Base-by-base conservation (phyloP, 2,329 filamentous ascomycete genomes). In the Fusarium sp. region DNA sequence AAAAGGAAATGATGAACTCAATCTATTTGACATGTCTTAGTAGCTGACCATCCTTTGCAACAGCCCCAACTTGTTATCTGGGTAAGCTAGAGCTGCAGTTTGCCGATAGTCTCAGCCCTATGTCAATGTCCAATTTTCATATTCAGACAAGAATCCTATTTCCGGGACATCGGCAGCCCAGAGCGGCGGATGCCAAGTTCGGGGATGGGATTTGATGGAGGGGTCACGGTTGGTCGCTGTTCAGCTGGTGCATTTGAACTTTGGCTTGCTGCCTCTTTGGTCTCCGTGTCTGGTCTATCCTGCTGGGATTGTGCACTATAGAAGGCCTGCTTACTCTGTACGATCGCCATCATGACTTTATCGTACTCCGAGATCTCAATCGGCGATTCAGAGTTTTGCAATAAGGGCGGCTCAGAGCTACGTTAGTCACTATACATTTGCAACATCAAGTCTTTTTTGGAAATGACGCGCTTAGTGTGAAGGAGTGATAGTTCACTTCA, bases 391-490 rank as follows among this genome's bases (percentile, higher is more conserved):
- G 11, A 28, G 5, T 18, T 23, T 3, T 21, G 11, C 6, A 4
- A 8, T 10, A 7, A 28, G 28, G 28, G 28, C 5, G n/a, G n/a
- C 9, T 2, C 0, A 43, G 9, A 5, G n/a, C 15, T 0, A 5
- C 2, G 6, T 23, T 11, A 18, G 4, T 12, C 0, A 18, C n/a
- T 4, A 6, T 10, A 43, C 0, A 8, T 9, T 23, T 6, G 15
- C 5, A 25, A 3, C 16, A 25, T 18, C 4, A 3, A 12, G 5
- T 16, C 0, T 44, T 11, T 9, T 8, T 4, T n/a, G n/a, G 4
- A 3, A 4, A 9, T 5, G 1, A 25, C 1, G 5, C 16, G 1
- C 16, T 9, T 25, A 0, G 3, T 19, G 11, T 18, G 16, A 7
- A 44, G 7, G 7, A 4, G 16, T 1, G 9, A 44, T 6, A 9